Evolutionary conservation across 306 rosid species (phyloP).

Genomic region (Comarum palustre): DNA sequence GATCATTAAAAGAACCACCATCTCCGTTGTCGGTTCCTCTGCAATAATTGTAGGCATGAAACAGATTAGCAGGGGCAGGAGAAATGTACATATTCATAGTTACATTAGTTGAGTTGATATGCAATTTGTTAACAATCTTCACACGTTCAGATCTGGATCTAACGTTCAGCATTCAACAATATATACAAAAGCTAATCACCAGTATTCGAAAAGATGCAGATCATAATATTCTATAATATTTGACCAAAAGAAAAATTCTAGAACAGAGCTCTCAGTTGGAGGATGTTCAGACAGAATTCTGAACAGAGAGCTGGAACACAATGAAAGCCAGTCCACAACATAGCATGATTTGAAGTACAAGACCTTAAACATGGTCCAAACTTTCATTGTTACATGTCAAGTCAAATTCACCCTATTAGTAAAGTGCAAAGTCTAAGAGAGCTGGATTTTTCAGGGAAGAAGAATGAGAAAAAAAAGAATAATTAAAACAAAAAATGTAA

Average conservation of each 20-base stretch:
- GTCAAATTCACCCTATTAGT: background rate
- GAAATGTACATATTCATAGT: background rate
- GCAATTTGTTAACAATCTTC: background rate
- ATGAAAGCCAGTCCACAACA: background rate
- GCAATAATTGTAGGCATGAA: constrained; percentile 30
- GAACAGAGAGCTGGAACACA: background rate
- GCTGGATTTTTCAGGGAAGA: background rate
- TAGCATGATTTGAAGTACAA: background rate
- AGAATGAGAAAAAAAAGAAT: background rate
- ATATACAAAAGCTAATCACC: background rate
- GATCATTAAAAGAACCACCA: constrained; percentile 64
- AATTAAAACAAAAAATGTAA: background rate
- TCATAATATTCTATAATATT: background rate
- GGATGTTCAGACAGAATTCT: background rate
- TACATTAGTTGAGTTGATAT: background rate
- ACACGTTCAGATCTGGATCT: background rate
- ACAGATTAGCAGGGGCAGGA: constrained; percentile 13
- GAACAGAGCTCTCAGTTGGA: background rate
- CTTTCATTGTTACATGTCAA: constrained; percentile 1
- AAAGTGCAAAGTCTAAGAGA: background rate
- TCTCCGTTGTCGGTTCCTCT: constrained; percentile 50
- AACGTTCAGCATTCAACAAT: background rate
- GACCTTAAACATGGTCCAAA: background rate
- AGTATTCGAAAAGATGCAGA: background rate
- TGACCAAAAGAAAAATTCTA: background rate